Conservation (phyloP, 2,329 filamentous ascomycete genomes). For the Didymella exigua region DNA sequence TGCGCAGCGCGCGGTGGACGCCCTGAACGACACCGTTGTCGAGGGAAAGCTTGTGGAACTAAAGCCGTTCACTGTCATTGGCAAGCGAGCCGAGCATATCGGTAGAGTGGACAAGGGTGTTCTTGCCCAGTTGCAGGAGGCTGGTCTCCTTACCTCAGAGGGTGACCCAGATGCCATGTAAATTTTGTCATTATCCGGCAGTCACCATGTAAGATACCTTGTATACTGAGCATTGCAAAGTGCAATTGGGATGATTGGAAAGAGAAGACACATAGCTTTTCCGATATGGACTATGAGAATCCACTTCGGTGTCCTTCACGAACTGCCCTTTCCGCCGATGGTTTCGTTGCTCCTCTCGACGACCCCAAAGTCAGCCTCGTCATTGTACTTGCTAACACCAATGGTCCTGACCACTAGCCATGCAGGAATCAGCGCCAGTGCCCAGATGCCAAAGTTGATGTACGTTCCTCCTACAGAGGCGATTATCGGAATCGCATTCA, state of each 20-base stretch:
- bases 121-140: conserved; percentile 24
- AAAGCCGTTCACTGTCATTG: background rate
- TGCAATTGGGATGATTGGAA: background rate
- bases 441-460: conserved; percentile 71
- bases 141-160: background rate
- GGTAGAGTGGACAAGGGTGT: conserved; percentile 17
- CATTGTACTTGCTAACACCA: conserved; percentile 46
- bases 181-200: background rate
- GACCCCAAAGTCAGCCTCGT: conserved; percentile 1
- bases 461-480: conserved; percentile 69
- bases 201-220: background rate
- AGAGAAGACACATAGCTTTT: background rate
- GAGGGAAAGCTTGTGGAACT: conserved; percentile 20
- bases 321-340: background rate
- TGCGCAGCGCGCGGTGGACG: conserved; percentile 23
- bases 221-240: background rate
- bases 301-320: background rate
- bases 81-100: conserved; percentile 24
- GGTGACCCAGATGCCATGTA: background rate
- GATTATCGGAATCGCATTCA: conserved; percentile 65
- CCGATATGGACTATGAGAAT: background rate
- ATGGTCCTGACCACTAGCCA: conserved; percentile 68
- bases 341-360: conserved; percentile 5
- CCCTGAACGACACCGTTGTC: conserved; percentile 22
- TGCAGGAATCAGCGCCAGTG: conserved; percentile 63